Evolutionary conservation across 2,329 filamentous ascomycete species (phyloP).

Genomic region (Cladosporium phlei): DNA sequence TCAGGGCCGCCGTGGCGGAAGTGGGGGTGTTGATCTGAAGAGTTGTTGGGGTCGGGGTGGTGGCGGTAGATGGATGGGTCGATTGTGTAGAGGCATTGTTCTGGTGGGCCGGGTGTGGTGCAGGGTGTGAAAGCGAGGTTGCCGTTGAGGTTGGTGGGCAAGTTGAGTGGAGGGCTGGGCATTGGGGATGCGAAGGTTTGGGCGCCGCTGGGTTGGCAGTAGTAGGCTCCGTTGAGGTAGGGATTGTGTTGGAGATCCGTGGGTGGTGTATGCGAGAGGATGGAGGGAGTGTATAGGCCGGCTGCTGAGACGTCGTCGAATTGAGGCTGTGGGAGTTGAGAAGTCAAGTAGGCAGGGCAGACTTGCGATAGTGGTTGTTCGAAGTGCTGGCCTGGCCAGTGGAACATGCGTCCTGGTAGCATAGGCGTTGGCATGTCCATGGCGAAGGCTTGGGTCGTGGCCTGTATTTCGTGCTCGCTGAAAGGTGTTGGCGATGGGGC

Average conservation of each 20-base stretch:
- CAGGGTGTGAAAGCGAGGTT: neutral
- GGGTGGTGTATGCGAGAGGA: no score
- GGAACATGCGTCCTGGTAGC: no score
- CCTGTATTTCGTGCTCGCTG: neutral
- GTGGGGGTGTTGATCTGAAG: neutral
- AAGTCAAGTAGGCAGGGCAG: constrained; percentile 3
- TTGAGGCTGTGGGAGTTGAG: constrained; percentile 21
- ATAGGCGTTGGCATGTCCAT: neutral
- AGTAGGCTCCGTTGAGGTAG: neutral
- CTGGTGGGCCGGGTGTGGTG: neutral
- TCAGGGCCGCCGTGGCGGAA: neutral
- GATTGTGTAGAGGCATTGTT: neutral
- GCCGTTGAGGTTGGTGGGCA: no score
- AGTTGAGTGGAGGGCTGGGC: no score
- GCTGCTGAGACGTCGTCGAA: no score
- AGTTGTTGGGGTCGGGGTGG: neutral
- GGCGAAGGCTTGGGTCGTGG: neutral
- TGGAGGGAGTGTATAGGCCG: no score
- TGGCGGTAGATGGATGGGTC: neutral
- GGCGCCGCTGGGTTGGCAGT: neutral
- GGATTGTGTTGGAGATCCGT: no score
- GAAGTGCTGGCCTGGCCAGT: neutral
- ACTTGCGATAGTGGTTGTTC: neutral
- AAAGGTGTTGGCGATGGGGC: neutral
- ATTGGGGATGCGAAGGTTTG: no score